phyloP scores from a whole-genome alignment of 495 filamentous ascomycete genomes.

The Acidomyces sp. region DNA sequence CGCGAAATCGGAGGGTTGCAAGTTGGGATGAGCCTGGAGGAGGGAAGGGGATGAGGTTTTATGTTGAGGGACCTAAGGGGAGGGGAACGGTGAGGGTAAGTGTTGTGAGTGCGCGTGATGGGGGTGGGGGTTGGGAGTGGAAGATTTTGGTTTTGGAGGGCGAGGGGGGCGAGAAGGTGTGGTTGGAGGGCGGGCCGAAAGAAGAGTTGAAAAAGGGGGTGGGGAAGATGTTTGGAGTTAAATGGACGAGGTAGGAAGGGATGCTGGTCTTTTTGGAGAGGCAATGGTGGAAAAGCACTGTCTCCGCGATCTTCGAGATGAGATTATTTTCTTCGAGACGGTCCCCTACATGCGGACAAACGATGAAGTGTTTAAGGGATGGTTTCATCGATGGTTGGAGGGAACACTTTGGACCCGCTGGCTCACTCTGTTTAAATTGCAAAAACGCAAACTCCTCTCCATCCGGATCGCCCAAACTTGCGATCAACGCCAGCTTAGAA shows the following conservation, averaged over 20 bases:
- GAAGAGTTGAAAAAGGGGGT: slow-evolving; percentile 33
- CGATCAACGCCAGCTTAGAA: too few relatives aligned
- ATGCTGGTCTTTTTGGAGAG: background rate
- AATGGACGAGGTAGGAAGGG: slow-evolving; percentile 39
- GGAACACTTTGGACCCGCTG: too few relatives aligned
- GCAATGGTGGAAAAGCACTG: too few relatives aligned
- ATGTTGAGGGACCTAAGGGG: slow-evolving; percentile 72
- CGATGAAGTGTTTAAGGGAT: too few relatives aligned
- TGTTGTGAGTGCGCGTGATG: slow-evolving; percentile 51
- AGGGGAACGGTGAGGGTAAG: slow-evolving; percentile 64
- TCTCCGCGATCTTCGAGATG: too few relatives aligned
- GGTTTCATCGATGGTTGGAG: too few relatives aligned
- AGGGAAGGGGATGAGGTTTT: slow-evolving; percentile 67
- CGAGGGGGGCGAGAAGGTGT: slow-evolving; percentile 38
- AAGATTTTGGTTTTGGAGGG: slow-evolving; percentile 71
- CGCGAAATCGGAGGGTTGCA: slow-evolving; percentile 68
- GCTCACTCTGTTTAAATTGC: too few relatives aligned
- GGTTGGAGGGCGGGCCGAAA: slow-evolving; percentile 46
- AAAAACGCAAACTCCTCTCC: too few relatives aligned
- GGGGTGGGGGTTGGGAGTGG: slow-evolving; percentile 65
- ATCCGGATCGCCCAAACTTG: too few relatives aligned
- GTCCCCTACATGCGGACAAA: too few relatives aligned
- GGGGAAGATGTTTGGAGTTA: slow-evolving; percentile 50
- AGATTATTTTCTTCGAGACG: too few relatives aligned
- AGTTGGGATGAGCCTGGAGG: slow-evolving; percentile 44